These are phyloP conservation scores for Tuber brumale DNA, from an alignment of 495 filamentous ascomycete species.

Conservation along the genomic window DNA sequence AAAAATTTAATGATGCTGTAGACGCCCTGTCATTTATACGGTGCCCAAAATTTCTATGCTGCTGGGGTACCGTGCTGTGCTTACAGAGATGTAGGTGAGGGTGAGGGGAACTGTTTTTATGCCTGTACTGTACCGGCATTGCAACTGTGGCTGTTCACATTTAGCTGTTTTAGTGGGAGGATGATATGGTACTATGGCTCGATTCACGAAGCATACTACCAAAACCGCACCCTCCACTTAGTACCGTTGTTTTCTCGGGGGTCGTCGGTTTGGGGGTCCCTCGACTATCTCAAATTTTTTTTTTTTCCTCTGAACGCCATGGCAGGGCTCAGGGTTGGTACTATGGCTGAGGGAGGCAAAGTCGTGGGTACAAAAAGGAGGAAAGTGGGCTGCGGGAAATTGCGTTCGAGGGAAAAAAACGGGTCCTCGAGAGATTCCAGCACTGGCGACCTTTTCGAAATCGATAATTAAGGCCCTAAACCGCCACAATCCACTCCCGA, in stretches of 20 bases:
- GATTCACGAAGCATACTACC: not conserved
- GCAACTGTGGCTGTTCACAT: not conserved
- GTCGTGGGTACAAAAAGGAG: conserved; percentile 7
- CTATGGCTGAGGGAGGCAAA: conserved; percentile 10
- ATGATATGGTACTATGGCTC: not conserved
- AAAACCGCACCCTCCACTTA: not conserved
- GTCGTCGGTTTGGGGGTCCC: not conserved
- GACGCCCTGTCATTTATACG: not conserved
- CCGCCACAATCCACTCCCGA: conserved; percentile 25
- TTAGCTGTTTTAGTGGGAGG: not conserved
- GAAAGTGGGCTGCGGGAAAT: conserved; percentile 11
- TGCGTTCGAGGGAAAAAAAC: not conserved
- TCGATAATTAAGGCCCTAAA: conserved; percentile 5
- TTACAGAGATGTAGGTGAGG: not conserved
- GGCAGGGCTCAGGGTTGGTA: not conserved
- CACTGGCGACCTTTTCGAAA: conserved; percentile 30
- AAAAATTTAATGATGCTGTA: not conserved
- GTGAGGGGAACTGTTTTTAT: not conserved
- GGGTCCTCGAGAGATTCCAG: conserved; percentile 13
- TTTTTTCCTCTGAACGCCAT: not conserved
- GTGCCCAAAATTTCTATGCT: not conserved
- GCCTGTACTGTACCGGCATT: not conserved
- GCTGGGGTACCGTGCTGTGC: not conserved
- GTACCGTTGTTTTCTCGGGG: not conserved
- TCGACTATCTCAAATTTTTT: not conserved